Percentiles rank a stretch among this genome's conserved stretches.
These are phyloP conservation scores for Fusarium cicatricum DNA, from an alignment of 2,329 filamentous ascomycete species.

Conservation along the genomic window DNA sequence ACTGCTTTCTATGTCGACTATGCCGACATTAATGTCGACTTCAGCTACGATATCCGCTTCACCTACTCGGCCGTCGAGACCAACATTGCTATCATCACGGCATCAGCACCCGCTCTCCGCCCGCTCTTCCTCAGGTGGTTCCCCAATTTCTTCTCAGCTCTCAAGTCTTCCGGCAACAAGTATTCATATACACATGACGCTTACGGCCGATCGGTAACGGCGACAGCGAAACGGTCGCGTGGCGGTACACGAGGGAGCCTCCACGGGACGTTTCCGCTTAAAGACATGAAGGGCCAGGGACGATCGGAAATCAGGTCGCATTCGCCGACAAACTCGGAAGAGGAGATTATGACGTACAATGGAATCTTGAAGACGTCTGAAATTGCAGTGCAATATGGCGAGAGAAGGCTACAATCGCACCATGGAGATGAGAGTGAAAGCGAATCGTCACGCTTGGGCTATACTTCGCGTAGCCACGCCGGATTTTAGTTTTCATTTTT, in stretches of 20 bases:
- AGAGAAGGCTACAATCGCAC: background rate
- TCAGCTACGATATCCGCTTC: constrained; percentile 47
- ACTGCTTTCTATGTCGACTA: constrained; percentile 22
- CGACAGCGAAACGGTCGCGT: constrained; percentile 21
- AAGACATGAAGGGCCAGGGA: constrained; percentile 39
- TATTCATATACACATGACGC: constrained; percentile 23
- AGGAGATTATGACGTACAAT: constrained; percentile 52
- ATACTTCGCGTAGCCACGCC: too few species aligned
- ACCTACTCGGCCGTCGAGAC: constrained; percentile 47
- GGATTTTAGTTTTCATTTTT: too few species aligned
- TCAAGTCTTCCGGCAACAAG: constrained; percentile 21
- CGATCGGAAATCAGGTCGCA: constrained; percentile 45
- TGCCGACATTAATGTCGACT: constrained; percentile 7
- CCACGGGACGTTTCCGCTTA: constrained; percentile 34
- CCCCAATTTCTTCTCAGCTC: constrained; percentile 44
- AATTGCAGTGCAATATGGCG: constrained; percentile 20
- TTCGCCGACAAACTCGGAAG: constrained; percentile 47
- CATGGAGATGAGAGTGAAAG: too few species aligned
- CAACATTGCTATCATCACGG: constrained; percentile 50
- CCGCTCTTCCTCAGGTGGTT: constrained; percentile 47
- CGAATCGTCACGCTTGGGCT: too few species aligned
- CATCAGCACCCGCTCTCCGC: constrained; percentile 48
- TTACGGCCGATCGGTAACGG: constrained; percentile 12
- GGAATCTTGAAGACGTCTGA: constrained; percentile 48
- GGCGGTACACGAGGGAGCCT: constrained; percentile 11